Evolutionary conservation across 208 protist species (phyloP).

Genomic region (Plasmodiophora brassicae): DNA sequence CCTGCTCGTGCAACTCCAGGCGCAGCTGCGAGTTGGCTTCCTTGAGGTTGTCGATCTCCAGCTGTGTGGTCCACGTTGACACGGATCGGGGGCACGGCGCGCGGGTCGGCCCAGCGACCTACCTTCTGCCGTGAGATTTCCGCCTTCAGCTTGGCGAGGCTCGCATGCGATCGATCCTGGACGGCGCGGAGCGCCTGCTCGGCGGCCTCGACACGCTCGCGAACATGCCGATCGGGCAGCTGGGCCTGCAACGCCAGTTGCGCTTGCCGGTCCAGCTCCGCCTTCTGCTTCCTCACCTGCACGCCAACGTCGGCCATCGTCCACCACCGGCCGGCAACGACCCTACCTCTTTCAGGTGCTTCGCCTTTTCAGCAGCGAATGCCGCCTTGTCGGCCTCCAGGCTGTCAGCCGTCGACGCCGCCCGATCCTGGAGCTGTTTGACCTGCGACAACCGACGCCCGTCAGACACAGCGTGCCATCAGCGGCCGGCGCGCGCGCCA

Average conservation of each 20-base stretch:
- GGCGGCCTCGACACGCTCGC: not conserved
- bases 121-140: constrained; percentile 10
- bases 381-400: not conserved
- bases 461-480: no score
- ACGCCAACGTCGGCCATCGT: not conserved
- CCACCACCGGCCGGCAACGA: not conserved
- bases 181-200: not conserved
- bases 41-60: not conserved
- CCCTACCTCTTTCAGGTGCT: not conserved
- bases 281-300: constrained; percentile 29
- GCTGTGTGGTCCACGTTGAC: no score
- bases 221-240: not conserved
- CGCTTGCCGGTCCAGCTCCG: not conserved
- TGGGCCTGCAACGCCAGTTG: not conserved
- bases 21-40: not conserved
- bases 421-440: not conserved
- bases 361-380: not conserved
- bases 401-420: not conserved
- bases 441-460: not conserved
- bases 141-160: not conserved
- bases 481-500: no score
- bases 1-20: not conserved
- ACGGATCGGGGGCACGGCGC: no score
- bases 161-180: not conserved
- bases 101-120: no score